Evolutionary conservation across 352 stramenopile species (phyloP), one percentile per base, ranked within the genome.

Genomic region (Aphanomyces cochlioides): DNA sequence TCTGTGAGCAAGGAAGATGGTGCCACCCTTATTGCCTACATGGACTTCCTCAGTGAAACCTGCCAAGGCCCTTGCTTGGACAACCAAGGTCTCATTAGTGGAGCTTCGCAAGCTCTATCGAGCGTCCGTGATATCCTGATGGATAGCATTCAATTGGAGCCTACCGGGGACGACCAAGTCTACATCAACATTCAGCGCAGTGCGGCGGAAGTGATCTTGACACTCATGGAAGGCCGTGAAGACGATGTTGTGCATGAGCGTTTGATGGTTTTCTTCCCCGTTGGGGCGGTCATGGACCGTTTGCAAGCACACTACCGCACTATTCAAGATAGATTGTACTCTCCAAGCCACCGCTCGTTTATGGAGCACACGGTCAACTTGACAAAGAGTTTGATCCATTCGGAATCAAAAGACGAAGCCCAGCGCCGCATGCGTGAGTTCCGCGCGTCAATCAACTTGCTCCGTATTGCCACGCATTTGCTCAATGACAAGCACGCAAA

Each of bases 21-120:
- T 7, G 17, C 53, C 17, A 59, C n/a, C 13, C 34, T 70, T 19
- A 43, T 41, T 50, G 21, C 53, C 3, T 21, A 40, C n/a, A 28
- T 70, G 17, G 48, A 61, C 43, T 70, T 70, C 48, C 54, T 70
- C 15, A 21, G n/a, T 37, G 64, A 70, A 50, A n/a, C 64, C 21
- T 70, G 64, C 64, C 64, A 70, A 47, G 64, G 64, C 17, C 64
- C 64, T 5, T 70, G 17, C 40, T 6, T 61, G 48, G 21, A 63
- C 21, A 70, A 70, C 64, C 64, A 70, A 40, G 6, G 45, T 39
- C 45, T 61, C 39, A 10, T 70, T 5, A 15, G 28, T 7, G 19
- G 10, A 12, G 7, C 48, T 17, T n/a, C 47, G 17, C 60, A 38
- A n/a, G 64, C 54, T 5, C 17, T 70, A 13, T 39, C 54, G 15